A percentile compares a stretch with the other conserved stretches of the same genome.
Conservation (phyloP, 1,284 basidiomycete genomes). For the Moesziomyces globuligerus region DNA sequence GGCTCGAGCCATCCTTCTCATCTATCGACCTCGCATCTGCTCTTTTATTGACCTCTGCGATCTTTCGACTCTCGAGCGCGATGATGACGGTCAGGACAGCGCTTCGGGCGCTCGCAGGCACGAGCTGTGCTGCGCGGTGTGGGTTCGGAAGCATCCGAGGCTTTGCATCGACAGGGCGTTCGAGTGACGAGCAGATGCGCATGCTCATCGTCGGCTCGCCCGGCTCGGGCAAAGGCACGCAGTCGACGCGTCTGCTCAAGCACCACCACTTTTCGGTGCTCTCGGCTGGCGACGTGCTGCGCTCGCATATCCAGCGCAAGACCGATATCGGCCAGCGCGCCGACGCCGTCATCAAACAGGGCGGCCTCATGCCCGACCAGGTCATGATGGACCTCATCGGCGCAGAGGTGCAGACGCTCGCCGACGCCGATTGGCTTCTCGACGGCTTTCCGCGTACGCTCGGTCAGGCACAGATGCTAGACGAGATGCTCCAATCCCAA, state of each 20-base stretch:
- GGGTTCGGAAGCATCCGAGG: constrained; percentile 7
- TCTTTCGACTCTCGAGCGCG: neutral
- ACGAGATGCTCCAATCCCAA: constrained; percentile 68
- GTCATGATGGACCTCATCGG: constrained; percentile 64
- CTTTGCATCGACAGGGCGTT: constrained; percentile 3
- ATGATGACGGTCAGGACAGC: constrained; percentile 9
- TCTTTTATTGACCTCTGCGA: neutral
- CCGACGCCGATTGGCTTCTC: constrained; percentile 80
- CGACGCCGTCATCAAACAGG: constrained; percentile 52
- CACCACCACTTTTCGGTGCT: constrained; percentile 44
- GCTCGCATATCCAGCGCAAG: constrained; percentile 51
- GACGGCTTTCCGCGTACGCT: constrained; percentile 96
- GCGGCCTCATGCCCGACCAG: constrained; percentile 64
- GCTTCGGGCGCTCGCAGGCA: neutral
- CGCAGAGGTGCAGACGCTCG: constrained; percentile 37
- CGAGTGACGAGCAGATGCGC: constrained; percentile 46
- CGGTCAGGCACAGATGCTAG: constrained; percentile 85
- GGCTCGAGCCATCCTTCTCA: neutral
- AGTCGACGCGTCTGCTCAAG: constrained; percentile 53
- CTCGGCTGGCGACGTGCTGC: constrained; percentile 61
- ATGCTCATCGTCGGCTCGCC: constrained; percentile 64
- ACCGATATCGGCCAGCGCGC: constrained; percentile 58
- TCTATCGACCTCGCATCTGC: neutral
- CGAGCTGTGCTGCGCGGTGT: neutral
- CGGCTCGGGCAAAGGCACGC: constrained; percentile 65